Percentiles rank a stretch among this genome's conserved stretches.
Conservation (phyloP, 768 basidiomycete genomes). For the Suillus alpinus region DNA sequence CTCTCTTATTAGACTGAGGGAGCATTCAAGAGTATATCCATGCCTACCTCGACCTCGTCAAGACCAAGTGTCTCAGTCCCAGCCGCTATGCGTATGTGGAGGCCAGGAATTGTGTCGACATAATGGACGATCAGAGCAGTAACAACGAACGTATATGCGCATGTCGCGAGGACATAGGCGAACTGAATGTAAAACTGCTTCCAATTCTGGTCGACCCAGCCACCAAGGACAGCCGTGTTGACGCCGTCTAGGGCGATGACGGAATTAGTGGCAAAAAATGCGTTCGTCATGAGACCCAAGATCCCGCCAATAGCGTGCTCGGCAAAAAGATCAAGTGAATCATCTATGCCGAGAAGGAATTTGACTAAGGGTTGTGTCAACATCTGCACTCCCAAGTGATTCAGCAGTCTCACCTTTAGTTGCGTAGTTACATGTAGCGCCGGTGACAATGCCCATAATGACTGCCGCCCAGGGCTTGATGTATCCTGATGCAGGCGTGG, state of each 20-base stretch:
- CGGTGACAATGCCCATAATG: constrained; percentile 71
- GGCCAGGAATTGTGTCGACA: constrained; percentile 58
- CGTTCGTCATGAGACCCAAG: constrained; percentile 72
- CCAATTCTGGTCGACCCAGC: constrained; percentile 76
- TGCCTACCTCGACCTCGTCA: constrained; percentile 67
- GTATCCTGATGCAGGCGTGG: constrained; percentile 85
- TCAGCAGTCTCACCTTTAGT: constrained; percentile 60
- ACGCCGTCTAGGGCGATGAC: constrained; percentile 71
- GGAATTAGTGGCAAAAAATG: constrained; percentile 64
- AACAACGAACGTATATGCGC: constrained; percentile 57
- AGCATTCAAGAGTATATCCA: neutral
- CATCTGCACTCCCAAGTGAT: neutral
- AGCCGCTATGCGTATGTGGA: constrained; percentile 49
- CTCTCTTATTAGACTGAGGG: neutral
- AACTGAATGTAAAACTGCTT: constrained; percentile 83
- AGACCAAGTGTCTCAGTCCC: constrained; percentile 61
- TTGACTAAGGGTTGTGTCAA: constrained; percentile 49
- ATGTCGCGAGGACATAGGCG: constrained; percentile 56
- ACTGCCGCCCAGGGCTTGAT: constrained; percentile 76
- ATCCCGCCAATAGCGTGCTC: constrained; percentile 87
- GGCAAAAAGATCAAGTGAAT: constrained; percentile 92
- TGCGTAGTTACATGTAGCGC: constrained; percentile 75
- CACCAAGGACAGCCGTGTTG: constrained; percentile 49
- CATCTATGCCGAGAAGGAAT: constrained; percentile 72
- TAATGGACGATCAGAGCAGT: constrained; percentile 60